Evolutionary conservation across 257 asterid species (phyloP).

Genomic region (Fraxinus cuspidata): DNA sequence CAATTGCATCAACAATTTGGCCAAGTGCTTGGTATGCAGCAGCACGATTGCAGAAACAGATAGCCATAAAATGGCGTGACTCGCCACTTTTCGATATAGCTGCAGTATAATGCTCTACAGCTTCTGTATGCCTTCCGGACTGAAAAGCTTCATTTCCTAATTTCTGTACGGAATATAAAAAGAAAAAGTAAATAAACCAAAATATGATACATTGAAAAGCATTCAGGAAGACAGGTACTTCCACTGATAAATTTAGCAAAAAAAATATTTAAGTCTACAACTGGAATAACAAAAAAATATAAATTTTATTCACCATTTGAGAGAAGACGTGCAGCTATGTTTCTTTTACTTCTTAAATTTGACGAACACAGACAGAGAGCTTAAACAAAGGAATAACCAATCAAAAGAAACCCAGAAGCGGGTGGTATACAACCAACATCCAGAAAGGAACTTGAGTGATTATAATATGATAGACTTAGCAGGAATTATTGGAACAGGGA

Average conservation of each 20-base stretch:
- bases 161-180: constrained; percentile 49
- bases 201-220: not conserved
- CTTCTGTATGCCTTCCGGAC: constrained; percentile 73
- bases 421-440: not conserved
- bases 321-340: not conserved
- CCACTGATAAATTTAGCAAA: not conserved
- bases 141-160: constrained; percentile 91
- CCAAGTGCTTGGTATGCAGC: constrained; percentile 88
- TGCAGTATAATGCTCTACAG: constrained; percentile 76
- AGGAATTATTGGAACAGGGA: not conserved
- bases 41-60: constrained; percentile 97
- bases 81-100: constrained; percentile 80
- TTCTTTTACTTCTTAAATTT: not conserved
- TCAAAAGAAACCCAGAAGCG: not conserved
- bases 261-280: too few species aligned
- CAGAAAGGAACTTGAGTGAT: not conserved
- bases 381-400: not conserved
- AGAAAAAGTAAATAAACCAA: constrained; percentile 13
- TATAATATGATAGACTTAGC: not conserved
- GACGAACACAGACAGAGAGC: not conserved
- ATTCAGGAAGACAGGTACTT: not conserved
- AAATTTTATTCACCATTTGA: not conserved
- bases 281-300: too few species aligned
- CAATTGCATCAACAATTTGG: constrained; percentile 84
- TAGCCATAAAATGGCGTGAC: constrained; percentile 83